These are phyloP conservation scores for Russula vinacea DNA, from an alignment of 768 basidiomycete species.

Conservation along the genomic window DNA sequence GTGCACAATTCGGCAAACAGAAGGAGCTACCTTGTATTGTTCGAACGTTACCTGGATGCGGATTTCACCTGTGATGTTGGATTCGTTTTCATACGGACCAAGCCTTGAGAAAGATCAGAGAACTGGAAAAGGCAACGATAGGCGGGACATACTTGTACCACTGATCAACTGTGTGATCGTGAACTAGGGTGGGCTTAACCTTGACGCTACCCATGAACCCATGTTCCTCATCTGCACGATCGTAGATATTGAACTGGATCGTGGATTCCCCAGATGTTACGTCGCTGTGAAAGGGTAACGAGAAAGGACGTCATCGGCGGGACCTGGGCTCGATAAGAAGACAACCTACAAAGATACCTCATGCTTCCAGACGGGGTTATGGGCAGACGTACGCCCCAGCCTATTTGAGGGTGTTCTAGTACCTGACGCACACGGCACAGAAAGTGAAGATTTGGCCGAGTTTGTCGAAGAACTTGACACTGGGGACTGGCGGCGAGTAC, in stretches of 20 bases:
- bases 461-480: slow-evolving; percentile 25
- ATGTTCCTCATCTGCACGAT: slow-evolving; percentile 76
- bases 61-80: slow-evolving; percentile 82
- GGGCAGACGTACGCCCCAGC: slow-evolving; percentile 59
- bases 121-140: slow-evolving; percentile 13
- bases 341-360: slow-evolving; percentile 93
- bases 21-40: slow-evolving; percentile 71
- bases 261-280: slow-evolving; percentile 84
- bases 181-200: slow-evolving; percentile 85
- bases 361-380: slow-evolving; percentile 99
- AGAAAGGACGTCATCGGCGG: slow-evolving; percentile 12
- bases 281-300: slow-evolving; percentile 57
- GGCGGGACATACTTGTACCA: slow-evolving; percentile 83
- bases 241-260: slow-evolving; percentile 89
- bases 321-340: slow-evolving; percentile 16
- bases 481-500: slow-evolving; percentile 23
- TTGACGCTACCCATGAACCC: slow-evolving; percentile 89
- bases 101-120: slow-evolving; percentile 46
- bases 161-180: slow-evolving; percentile 92
- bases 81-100: slow-evolving; percentile 70
- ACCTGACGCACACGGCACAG: slow-evolving; percentile 29
- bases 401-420: slow-evolving; percentile 35
- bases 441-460: slow-evolving; percentile 29
- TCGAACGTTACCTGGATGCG: slow-evolving; percentile 93
- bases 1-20: slow-evolving; percentile 10